Percentiles rank a stretch among this genome's conserved stretches.
Conservation (phyloP, 805 yeast species). For the Candida rishiriensis region DNA sequence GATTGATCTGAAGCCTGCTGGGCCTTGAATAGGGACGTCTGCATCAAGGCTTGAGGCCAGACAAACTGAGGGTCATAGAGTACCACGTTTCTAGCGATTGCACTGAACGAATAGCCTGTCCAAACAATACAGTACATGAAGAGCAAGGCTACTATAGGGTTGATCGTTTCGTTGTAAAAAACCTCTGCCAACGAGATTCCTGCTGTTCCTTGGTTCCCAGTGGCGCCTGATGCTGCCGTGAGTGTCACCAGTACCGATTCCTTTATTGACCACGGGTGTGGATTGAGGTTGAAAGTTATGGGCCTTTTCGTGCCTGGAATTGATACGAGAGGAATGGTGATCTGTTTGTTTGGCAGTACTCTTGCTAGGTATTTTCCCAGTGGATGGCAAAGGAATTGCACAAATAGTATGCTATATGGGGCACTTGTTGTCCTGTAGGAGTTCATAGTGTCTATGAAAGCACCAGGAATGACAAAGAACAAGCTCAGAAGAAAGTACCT, state of each 20-base stretch:
- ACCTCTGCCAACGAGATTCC: conserved; percentile 44
- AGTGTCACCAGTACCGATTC: conserved; percentile 50
- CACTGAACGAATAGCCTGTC: conserved; percentile 50
- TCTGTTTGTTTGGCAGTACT: conserved; percentile 32
- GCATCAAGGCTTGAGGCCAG: conserved; percentile 52
- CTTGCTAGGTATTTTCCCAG: conserved; percentile 42
- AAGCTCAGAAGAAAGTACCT: conserved; percentile 32
- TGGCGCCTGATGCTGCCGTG: conserved; percentile 49
- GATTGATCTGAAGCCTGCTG: conserved; percentile 10
- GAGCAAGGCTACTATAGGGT: conserved; percentile 34
- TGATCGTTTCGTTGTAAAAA: conserved; percentile 35
- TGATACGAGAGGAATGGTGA: conserved; percentile 10
- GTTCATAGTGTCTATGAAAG: conserved; percentile 36
- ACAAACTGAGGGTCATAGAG: conserved; percentile 45
- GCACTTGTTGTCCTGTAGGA: conserved; percentile 34
- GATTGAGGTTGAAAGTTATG: conserved; percentile 37
- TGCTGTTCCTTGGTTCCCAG: conserved; percentile 47
- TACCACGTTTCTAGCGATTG: conserved; percentile 41
- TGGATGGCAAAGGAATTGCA: conserved; percentile 46
- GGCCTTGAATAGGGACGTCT: conserved; percentile 39
- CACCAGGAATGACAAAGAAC: conserved; percentile 36
- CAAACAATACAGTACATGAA: conserved; percentile 52
- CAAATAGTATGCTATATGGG: conserved; percentile 48
- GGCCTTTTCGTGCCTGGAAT: neutral
- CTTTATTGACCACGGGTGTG: conserved; percentile 54